Evolutionary conservation across 164 flowering plant genomes (phyloP).

Genomic region (Vitis vinifera): ASM3070453v1 NC_081809.1:5123001-5123500

Average conservation of each 20-base stretch:
- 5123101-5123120: slow-evolving; percentile 65
- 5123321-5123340: background rate
- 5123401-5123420: too few relatives aligned
- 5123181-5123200: slow-evolving; percentile 63
- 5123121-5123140: slow-evolving; percentile 51
- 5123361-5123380: too few relatives aligned
- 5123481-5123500: too few relatives aligned
- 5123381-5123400: too few relatives aligned
- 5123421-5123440: too few relatives aligned
- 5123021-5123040: slow-evolving; percentile 75
- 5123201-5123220: slow-evolving; percentile 68
- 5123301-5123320: background rate
- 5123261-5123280: background rate
- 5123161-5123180: slow-evolving; percentile 60
- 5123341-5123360: too few relatives aligned
- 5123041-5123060: slow-evolving; percentile 63
- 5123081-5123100: slow-evolving; percentile 44
- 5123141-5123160: slow-evolving; percentile 52
- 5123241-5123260: slow-evolving; percentile 38
- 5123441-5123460: too few relatives aligned
- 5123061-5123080: slow-evolving; percentile 34
- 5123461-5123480: too few relatives aligned
- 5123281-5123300: background rate
- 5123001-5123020: slow-evolving; percentile 4
- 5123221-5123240: slow-evolving; percentile 50